phyloP scores from a whole-genome alignment of 805 yeast species.

The Lipomyces yamanashiensis region DNA sequence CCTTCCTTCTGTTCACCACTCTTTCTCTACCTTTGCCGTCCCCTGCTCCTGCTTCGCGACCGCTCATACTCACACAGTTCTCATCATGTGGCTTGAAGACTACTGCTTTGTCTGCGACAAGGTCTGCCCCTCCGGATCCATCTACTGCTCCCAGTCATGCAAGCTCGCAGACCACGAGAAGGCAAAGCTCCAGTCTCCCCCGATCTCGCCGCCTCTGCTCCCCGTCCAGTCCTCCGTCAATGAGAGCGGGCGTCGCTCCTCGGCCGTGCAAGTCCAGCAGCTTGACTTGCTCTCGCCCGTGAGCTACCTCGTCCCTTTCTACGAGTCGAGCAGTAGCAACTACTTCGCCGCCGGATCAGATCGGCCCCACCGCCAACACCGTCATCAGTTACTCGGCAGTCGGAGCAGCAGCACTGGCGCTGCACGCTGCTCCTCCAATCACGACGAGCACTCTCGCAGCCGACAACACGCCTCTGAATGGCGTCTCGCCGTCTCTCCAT shows the following conservation, averaged over 20 bases:
- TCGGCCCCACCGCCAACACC: not conserved
- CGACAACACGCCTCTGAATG: not conserved
- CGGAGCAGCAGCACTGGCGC: not conserved
- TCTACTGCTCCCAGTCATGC: conserved; percentile 56
- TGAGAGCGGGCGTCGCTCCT: conserved; percentile 30
- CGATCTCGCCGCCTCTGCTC: conserved; percentile 27
- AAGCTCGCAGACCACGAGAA: conserved; percentile 41
- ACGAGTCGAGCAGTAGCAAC: conserved; percentile 2
- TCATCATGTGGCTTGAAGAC: conserved; percentile 53
- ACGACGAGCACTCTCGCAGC: not conserved
- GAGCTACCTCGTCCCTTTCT: conserved; percentile 22
- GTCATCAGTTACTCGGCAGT: not conserved
- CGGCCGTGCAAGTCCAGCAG: conserved; percentile 30
- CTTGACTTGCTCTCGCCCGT: conserved; percentile 13
- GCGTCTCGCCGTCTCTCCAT: not conserved
- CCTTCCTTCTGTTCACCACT: not conserved
- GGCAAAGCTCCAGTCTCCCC: conserved; percentile 21
- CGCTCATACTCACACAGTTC: not conserved
- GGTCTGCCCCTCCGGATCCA: conserved; percentile 51
- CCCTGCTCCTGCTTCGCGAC: not conserved
- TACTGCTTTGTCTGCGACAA: conserved; percentile 64
- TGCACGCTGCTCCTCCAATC: too few species aligned
- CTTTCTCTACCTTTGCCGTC: not conserved
- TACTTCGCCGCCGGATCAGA: too few species aligned
- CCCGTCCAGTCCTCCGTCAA: conserved; percentile 11